Base-by-base conservation (phyloP, 1,139 yeast species). In the Geotrichum bryndzae region DNA sequence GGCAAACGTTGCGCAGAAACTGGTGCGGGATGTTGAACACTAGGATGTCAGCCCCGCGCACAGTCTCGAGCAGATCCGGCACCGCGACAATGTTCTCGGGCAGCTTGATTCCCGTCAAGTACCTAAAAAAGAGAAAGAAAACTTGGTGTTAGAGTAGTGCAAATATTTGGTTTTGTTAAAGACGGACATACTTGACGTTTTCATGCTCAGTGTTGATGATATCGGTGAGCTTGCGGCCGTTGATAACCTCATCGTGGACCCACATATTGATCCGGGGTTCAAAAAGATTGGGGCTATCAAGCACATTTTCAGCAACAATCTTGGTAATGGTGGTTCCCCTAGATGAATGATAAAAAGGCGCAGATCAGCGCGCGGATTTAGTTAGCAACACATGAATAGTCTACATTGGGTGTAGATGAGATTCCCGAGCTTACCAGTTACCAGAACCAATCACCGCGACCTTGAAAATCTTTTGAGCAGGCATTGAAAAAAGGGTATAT, bases 11-110 rank as follows among this genome's bases (percentile, higher is more conserved):
- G 62, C 85, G 85, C 73, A 92, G 81, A 45, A 54, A 63, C 62
- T 92, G 98, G 77, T 92, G 98, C 38, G 98, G 98, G 67, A 92
- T 85, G 79, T 92, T 92, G 82, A 92, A 91, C 46, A 92, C 84
- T 61, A 92, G 75, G 70, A 92, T 82, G 74, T 92, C 96, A 53
- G 18, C 18, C 18, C 96, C 89, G 63, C 80, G 91, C 68, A 87
- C 95, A 13, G 95, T 83, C 61, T 84, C 84, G 57, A 84, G 82
- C 61, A 92, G 75, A 74, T 88, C 90, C 35, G 98, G 97, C 69
- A 85, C 87, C 22, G 98, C 97, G 60, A 84, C 77, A 70, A 92
- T 80, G 77, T 92, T 92, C 52, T 75, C 78, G 38, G 98, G 98
- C 63, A 92, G 82, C 72, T 81, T 81, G 71, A 92, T 87, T 27